Percentiles rank a stretch among this genome's conserved stretches.
These are phyloP conservation scores for Colletotrichum nymphaeae DNA, from an alignment of 2,329 filamentous ascomycete genomes.

Conservation along the genomic window DNA sequence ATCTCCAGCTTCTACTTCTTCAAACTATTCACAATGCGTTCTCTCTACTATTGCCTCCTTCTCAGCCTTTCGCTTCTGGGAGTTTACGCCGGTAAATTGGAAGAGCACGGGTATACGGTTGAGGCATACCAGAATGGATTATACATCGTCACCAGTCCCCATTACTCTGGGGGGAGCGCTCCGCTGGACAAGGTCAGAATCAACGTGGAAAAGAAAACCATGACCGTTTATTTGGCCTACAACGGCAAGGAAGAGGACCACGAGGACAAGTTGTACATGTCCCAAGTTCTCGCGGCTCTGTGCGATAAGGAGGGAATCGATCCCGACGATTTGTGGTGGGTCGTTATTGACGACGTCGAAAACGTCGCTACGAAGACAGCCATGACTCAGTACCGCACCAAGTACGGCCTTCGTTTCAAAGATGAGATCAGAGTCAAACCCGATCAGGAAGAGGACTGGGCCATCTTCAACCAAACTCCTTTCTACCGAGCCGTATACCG, in stretches of 20 bases:
- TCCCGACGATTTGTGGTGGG: neutral
- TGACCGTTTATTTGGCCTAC: neutral
- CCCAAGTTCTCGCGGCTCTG: neutral
- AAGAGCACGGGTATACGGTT: neutral
- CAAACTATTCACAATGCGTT: too few relatives aligned
- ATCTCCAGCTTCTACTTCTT: too few relatives aligned
- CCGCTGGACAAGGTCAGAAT: neutral
- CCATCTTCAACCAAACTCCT: neutral
- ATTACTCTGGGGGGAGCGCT: neutral
- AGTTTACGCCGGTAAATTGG: neutral
- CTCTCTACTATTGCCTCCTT: conserved; percentile 56
- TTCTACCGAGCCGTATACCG: neutral
- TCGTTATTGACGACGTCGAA: neutral
- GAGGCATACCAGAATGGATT: neutral
- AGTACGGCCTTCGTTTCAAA: neutral
- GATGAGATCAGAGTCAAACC: neutral
- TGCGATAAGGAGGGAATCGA: neutral
- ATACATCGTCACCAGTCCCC: neutral
- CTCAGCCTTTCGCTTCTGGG: neutral
- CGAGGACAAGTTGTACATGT: neutral
- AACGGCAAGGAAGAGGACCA: neutral
- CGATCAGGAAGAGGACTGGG: neutral
- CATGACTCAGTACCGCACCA: neutral
- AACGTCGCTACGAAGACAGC: neutral
- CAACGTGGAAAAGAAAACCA: neutral